Evolutionary conservation across 2,329 filamentous ascomycete species (phyloP).

Genomic region (Ophiostoma sp.): DNA sequence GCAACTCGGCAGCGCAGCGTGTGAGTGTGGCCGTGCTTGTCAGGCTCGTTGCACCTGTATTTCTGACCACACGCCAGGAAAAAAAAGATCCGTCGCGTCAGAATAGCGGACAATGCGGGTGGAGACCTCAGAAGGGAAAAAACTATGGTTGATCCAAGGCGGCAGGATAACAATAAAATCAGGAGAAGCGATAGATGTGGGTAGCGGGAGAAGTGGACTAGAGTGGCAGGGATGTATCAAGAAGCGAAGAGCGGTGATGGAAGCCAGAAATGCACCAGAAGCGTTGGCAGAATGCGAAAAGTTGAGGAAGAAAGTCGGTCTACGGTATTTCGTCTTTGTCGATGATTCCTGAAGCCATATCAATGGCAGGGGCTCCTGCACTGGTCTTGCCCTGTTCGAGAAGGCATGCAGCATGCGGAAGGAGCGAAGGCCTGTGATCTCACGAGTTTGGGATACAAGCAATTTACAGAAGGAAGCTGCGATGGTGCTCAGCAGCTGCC

Average conservation of each 20-base stretch:
- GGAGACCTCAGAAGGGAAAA: constrained; percentile 10
- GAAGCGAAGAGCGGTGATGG: constrained; percentile 3
- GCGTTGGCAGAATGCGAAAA: neutral
- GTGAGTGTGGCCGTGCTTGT: neutral
- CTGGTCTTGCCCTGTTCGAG: neutral
- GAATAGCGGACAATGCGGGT: constrained; percentile 22
- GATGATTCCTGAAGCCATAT: neutral
- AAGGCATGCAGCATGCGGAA: neutral
- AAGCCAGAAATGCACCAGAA: neutral
- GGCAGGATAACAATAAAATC: constrained; percentile 21
- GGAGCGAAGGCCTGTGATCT: constrained; percentile 1
- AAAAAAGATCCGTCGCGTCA: constrained; percentile 20
- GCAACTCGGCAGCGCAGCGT: neutral
- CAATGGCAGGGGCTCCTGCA: neutral
- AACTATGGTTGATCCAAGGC: neutral
- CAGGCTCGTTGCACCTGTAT: constrained; percentile 10
- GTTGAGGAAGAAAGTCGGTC: neutral
- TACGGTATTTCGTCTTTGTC: neutral
- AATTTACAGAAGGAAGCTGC: constrained; percentile 2
- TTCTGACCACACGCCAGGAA: neutral
- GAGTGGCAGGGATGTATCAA: constrained; percentile 10
- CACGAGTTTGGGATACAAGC: neutral
- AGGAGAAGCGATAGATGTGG: constrained; percentile 19
- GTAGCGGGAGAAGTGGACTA: constrained; percentile 17
- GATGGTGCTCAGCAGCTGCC: neutral